Evolutionary conservation across 495 filamentous ascomycete genomes (phyloP).

Genomic region (Neurospora sp.): DNA sequence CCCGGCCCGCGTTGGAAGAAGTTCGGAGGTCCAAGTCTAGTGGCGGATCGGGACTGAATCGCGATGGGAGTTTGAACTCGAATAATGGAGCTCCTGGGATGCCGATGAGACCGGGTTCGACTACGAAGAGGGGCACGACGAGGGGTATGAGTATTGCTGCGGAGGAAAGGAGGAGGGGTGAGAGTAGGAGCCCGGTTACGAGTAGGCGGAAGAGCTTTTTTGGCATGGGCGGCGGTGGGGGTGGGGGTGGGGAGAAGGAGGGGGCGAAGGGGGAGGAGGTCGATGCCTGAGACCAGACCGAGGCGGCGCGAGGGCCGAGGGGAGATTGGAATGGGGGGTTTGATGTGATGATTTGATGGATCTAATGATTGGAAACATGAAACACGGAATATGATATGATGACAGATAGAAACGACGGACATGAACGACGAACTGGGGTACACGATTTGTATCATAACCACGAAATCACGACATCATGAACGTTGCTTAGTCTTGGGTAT

Average conservation of each 20-base stretch:
- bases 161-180: background rate
- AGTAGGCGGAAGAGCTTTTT: background rate
- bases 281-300: background rate
- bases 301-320: background rate
- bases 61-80: background rate
- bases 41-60: background rate
- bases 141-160: background rate
- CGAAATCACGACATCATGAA: background rate
- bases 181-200: background rate
- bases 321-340: background rate
- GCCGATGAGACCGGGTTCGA: background rate
- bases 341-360: background rate
- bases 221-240: background rate
- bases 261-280: background rate
- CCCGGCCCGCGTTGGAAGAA: conserved; percentile 24
- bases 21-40: background rate
- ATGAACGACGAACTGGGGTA: no score
- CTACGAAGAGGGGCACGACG: background rate
- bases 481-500: background rate
- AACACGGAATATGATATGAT: background rate
- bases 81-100: background rate
- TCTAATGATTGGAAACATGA: background rate
- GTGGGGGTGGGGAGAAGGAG: background rate
- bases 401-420: background rate
- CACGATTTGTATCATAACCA: no score